Base-by-base conservation (phyloP, 2,329 filamentous ascomycete species). In the Aureobasidium sp. region DNA sequence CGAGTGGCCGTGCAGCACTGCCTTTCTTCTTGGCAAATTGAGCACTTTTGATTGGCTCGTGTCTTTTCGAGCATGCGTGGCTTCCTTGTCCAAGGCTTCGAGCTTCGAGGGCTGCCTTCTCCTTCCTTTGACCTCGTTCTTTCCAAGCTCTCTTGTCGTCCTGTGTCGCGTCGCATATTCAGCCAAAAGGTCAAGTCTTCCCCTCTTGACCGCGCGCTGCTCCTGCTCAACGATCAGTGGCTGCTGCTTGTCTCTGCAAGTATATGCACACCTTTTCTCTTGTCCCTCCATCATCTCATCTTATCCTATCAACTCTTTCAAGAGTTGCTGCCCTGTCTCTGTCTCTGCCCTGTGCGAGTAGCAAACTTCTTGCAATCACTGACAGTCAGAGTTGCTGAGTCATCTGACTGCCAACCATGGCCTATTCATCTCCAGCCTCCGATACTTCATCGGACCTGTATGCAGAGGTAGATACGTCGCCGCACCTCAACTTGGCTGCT, bases 401-500 rank as follows among this genome's bases (percentile, higher is more conserved):
- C 50, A 27, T 5, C 14, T 40, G 50, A 39, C 22, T 22, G 11
- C 17, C 52, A 44, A 39, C 14, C 19, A 58, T 58, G 54, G 29
- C 29, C 17, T 37, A 35, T 27, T 9, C 17, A 19, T 58, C 54
- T 58, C 54, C 54, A 40, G 40, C 54, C 24, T 53, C 58, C n/a
- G 58, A 61, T 45, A 22, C 58, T 61, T 61, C 58, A 29, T 52
- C 47, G 37, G 58, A 61, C 42, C 29, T 61, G n/a, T 61, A 61
- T 53, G 58, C 47, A 47, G 58, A 61, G 58, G 58, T 52, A 61
- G 47, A 59, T 49, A 40, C 56, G 44, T 40, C 56, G 33, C 19
- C 45, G 19, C 56, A 59, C 15, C 22, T 12, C 39, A 29, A 49
- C 45, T 35, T 42, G 31, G 24, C 24, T 19, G 11, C 31, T n/a